Percentiles rank a stretch among this genome's conserved stretches.
These are phyloP conservation scores for Galium porrigens DNA, from an alignment of 305 asterid genomes.

Conservation along the genomic window DNA sequence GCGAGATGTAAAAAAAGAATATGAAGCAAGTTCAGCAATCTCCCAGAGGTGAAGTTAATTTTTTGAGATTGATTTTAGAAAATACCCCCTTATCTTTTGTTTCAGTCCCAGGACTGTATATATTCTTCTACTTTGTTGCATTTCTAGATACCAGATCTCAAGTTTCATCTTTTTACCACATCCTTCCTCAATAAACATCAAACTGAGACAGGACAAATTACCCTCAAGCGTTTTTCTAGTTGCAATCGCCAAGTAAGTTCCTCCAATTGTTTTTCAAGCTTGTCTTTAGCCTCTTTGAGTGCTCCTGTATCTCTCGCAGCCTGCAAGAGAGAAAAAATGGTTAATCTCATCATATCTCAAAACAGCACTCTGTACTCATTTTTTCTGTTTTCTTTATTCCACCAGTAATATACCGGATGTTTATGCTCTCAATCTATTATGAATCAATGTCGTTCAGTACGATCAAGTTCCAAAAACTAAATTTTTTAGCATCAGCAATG, in stretches of 20 bases:
- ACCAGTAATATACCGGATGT: neutral
- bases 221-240: constrained; percentile 90
- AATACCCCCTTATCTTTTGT: neutral
- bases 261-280: constrained; percentile 90
- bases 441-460: neutral
- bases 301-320: constrained; percentile 99
- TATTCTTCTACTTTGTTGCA: neutral
- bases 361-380: neutral
- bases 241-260: constrained; percentile 95
- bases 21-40: neutral
- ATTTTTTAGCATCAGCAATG: neutral
- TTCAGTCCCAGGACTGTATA: neutral
- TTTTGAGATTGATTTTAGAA: neutral
- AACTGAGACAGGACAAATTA: constrained; percentile 24
- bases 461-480: constrained; percentile 3
- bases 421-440: neutral
- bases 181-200: neutral
- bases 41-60: neutral
- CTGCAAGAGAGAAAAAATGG: constrained; percentile 31
- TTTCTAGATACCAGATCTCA: neutral
- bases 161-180: neutral
- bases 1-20: constrained; percentile 17
- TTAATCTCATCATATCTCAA: neutral
- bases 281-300: constrained; percentile 96
- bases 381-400: neutral